Base-by-base conservation (phyloP, 1,284 basidiomycete species). In the Austroboletus niveus region DNA sequence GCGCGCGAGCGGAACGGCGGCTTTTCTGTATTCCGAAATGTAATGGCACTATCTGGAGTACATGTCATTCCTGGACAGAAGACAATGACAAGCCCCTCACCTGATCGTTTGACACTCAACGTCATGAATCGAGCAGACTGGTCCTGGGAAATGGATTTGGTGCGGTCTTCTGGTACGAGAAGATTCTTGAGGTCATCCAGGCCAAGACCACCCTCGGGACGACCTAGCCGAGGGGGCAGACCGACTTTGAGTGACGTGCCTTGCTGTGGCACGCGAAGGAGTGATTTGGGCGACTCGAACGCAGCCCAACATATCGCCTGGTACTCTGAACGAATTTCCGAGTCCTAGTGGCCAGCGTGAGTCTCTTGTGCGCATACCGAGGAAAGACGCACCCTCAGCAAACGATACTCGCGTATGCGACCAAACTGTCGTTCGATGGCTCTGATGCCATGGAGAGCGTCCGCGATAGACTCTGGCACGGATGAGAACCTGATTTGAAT, bases 381-480 rank as follows among this genome's bases (percentile, higher is more conserved):
- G 36, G 8, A 10, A 40, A 41, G 42, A 69, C 77, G 52, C 60
- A 84, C 84, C 62, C 76, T 71, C 29, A 62, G 48, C 39, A 82
- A 66, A 36, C 68, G 66, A 52, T 74, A 80, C 51, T 81, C 76
- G 31, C 71, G 66, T 35, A 85, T 63, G 11, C 69, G 68, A 14
- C 84, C 84, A 62, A 79, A 85, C 52, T 75, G 76, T 22, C 72
- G 72, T 67, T 86, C 84, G 22, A 86, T 54, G 3, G 72, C 76
- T 39, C 77, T 76, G 51, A 84, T 59, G 48, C 82, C 70, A 41
- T 77, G 69, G 15, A 77, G 69, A 8, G 75, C 77, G 32, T 85
- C 78, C 4, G 72, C 66, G 57, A 80, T 62, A 9, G 68, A 68
- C 31, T 56, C 60, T 22, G 66, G 64, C 1, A 69, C 61, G 20